Base-by-base conservation (phyloP, 192 early-diverging fungal genomes). In the Pilaira anomala region DNA sequence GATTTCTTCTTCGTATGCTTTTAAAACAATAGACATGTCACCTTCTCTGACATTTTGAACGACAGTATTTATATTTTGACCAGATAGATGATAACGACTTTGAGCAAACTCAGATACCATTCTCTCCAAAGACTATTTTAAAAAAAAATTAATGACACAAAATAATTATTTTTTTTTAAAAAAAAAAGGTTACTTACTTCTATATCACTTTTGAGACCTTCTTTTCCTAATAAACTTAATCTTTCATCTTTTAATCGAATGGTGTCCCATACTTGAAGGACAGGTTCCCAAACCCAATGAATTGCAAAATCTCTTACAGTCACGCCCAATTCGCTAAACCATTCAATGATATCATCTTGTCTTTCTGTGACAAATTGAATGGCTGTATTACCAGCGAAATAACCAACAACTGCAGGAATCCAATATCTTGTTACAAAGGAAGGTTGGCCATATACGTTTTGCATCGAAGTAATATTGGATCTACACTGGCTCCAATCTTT, bases 71-170 rank as follows among this genome's bases (percentile, higher is more conserved):
- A 89, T 72, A 21, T 89, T 79, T 26, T 82, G 78, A 7, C 56
- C 63, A 18, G 82, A 71, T 46, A 85, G 66, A 6, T 74, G 30
- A 19, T 69, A 69, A 57, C 79, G 59, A 49, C 78, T 72, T 19
- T 62, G 69, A 14, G 82, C 92, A 83, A 93, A 97, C 0, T 86
- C 80, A 21, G 88, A 71, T 4, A 95, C 91, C 95, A 97, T 97
- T n/a, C 88, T 76, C 60, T 95, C 93, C 6, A 97, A 78, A 52
- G 91, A 91, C 78, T 86, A 68, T 7, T 33, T 33, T 33, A 33
- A 33, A 5, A 33, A 7, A 5, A 33, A 33, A 33, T 7, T 5
- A 66, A n/a, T n/a, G n/a, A n/a, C n/a, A n/a, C n/a, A n/a, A n/a
- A n/a, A n/a, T n/a, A n/a, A n/a, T n/a, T n/a, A n/a, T n/a, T n/a